Base-by-base conservation (phyloP, 768 basidiomycete species). In the Mycena haematopus region DNA sequence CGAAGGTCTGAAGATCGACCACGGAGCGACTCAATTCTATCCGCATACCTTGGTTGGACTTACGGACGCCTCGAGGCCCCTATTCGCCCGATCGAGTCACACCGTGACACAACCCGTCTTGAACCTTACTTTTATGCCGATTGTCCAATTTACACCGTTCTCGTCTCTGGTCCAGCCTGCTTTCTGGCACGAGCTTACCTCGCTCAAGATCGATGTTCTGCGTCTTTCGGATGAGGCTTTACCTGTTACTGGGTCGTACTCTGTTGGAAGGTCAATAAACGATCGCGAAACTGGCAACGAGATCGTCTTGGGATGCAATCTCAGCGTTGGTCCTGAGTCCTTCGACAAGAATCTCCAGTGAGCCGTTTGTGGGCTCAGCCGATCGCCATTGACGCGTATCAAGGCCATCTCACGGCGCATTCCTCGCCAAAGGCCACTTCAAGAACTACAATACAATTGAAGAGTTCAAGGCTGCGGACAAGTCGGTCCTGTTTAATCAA, bases 371-470 rank as follows among this genome's bases (percentile, higher is more conserved):
- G 10, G 31, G 72, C 66, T 24, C 47, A 36, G 36, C 52, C 21
- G 44, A 52, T 33, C 51, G 19, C 36, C 27, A 27, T 27, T 35
- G 60, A 42, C 33, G 42, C 56, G 68, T 69, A 52, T 56, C 38
- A 60, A 88, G 87, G 53, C 60, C 75, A 14, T 73, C 85, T 2
- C 70, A 82, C 8, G 79, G 86, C 63, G 78, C 87, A 14, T 79
- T 87, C 46, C 57, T 75, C 1, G 82, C 87, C 0, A 73, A 69
- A 5, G 97, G 96, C 40, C 78, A 81, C 11, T 81, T 97, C 70
- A 95, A 93, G 82, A 99, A 98, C 75, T 98, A 86, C 79, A 99
- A 99, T 73, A 98, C 96, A 10, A 91, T 99, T 68, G 95, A 99
- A 68, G 95, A 97, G 13, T 99, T 98, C 80, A 94, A 90, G 69